These are phyloP conservation scores for Malassezia slooffiae DNA, from an alignment of 1,284 basidiomycete genomes.

Conservation along the genomic window DNA sequence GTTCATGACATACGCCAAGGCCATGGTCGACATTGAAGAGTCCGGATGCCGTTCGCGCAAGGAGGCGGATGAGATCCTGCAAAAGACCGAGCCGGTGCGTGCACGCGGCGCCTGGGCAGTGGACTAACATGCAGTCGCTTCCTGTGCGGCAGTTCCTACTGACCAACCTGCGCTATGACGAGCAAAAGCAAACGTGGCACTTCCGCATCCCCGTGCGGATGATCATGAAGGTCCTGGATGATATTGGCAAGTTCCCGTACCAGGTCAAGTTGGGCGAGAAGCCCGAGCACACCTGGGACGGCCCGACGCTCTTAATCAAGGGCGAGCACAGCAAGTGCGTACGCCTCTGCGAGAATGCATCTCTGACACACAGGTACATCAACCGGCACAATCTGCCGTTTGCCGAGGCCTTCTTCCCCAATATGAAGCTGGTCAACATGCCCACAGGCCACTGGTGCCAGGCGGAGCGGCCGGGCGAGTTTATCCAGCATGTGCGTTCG, in stretches of 20 bases:
- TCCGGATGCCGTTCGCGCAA: conserved; percentile 54
- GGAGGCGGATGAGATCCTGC: conserved; percentile 59
- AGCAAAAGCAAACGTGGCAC: conserved; percentile 47
- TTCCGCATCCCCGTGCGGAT: conserved; percentile 66
- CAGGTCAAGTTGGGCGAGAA: conserved; percentile 30
- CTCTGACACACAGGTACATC: conserved; percentile 63
- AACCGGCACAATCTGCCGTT: conserved; percentile 57
- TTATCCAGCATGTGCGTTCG: conserved; percentile 37
- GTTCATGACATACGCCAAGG: conserved; percentile 54
- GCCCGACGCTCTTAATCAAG: conserved; percentile 64
- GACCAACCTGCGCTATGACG: conserved; percentile 57
- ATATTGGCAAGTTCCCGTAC: conserved; percentile 65
- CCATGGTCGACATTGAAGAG: conserved; percentile 60
- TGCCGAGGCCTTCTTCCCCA: conserved; percentile 60
- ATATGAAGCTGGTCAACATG: conserved; percentile 48
- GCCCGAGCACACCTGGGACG: conserved; percentile 51
- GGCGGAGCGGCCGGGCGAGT: conserved; percentile 47
- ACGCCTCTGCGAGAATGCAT: background rate
- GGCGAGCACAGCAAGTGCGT: conserved; percentile 56
- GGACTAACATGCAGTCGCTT: conserved; percentile 49
- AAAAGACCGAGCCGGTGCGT: conserved; percentile 51
- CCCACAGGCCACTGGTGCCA: conserved; percentile 49
- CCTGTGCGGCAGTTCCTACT: conserved; percentile 65
- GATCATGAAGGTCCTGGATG: conserved; percentile 55
- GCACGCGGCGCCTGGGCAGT: background rate